A percentile compares a stretch with the other conserved stretches of the same genome.
phyloP scores from a whole-genome alignment of 2,329 filamentous ascomycete genomes.

The Lecanoromycetidae sp. region DNA sequence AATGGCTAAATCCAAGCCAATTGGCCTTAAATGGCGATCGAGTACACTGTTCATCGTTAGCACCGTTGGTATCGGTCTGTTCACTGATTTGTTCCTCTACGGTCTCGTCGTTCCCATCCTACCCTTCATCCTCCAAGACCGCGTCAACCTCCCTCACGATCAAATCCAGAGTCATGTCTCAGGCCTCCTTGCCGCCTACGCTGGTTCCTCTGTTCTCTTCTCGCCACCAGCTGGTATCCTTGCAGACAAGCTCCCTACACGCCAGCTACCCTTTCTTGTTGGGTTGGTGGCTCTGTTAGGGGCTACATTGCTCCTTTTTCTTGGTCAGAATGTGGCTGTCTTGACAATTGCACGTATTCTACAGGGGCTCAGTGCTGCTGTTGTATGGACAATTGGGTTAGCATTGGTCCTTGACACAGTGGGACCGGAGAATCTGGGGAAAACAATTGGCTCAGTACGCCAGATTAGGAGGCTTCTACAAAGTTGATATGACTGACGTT shows the following conservation, averaged over 20 bases:
- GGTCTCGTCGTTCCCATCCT: constrained; percentile 47
- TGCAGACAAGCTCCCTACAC: constrained; percentile 40
- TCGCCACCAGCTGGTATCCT: constrained; percentile 42
- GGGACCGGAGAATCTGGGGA: constrained; percentile 44
- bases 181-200: constrained; percentile 41
- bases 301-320: constrained; percentile 43
- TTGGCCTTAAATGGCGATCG: constrained; percentile 38
- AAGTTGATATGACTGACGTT: not conserved
- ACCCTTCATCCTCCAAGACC: constrained; percentile 43
- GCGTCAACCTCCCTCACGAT: constrained; percentile 35
- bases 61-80: constrained; percentile 31
- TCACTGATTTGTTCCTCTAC: constrained; percentile 45
- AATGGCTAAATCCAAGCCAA: constrained; percentile 14
- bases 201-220: constrained; percentile 39
- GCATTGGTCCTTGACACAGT: constrained; percentile 50
- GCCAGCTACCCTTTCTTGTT: constrained; percentile 45
- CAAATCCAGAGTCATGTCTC: constrained; percentile 44
- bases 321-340: constrained; percentile 36
- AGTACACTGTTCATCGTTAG: constrained; percentile 43
- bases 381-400: constrained; percentile 50
- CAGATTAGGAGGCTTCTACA: too few relatives aligned
- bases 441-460: constrained; percentile 44
- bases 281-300: constrained; percentile 41
- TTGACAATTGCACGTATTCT: constrained; percentile 42
- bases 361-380: constrained; percentile 45